Conservation (phyloP, 768 basidiomycete species). For the Phaeotremella skinneri region DNA sequence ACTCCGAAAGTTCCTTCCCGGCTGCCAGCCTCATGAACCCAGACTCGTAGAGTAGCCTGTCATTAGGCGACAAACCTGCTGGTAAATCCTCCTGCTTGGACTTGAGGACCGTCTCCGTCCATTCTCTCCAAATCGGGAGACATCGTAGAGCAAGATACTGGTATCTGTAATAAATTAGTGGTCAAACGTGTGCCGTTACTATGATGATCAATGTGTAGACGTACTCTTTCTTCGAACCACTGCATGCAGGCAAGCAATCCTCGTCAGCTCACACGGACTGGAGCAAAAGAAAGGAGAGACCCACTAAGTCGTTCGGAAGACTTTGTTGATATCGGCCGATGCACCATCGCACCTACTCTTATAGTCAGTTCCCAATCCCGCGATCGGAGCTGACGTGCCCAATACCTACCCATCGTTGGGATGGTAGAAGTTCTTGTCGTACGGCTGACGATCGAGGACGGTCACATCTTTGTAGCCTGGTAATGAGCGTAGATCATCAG, state of each 20-base stretch:
- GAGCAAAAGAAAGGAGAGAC: background rate
- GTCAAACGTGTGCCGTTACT: background rate
- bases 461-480: conserved; percentile 27
- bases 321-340: conserved; percentile 25
- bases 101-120: conserved; percentile 9
- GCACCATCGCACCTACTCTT: conserved; percentile 19
- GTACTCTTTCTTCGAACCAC: conserved; percentile 12
- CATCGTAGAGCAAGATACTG: conserved; percentile 18
- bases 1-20: conserved; percentile 8
- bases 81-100: conserved; percentile 2
- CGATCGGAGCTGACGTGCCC: background rate
- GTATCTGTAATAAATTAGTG: conserved; percentile 2
- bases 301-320: conserved; percentile 19
- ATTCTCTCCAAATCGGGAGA: conserved; percentile 18
- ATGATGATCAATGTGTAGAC: background rate
- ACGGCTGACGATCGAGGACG: conserved; percentile 19
- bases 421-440: conserved; percentile 17
- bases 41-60: conserved; percentile 6
- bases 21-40: conserved; percentile 20
- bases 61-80: conserved; percentile 6
- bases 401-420: conserved; percentile 12
- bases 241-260: background rate
- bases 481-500: background rate
- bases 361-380: background rate
- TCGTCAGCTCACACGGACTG: background rate